A percentile compares a stretch with the other conserved stretches of the same genome.
These are phyloP conservation scores for Acer saccharum DNA, from an alignment of 345 rosid species.

Conservation along the genomic window DNA sequence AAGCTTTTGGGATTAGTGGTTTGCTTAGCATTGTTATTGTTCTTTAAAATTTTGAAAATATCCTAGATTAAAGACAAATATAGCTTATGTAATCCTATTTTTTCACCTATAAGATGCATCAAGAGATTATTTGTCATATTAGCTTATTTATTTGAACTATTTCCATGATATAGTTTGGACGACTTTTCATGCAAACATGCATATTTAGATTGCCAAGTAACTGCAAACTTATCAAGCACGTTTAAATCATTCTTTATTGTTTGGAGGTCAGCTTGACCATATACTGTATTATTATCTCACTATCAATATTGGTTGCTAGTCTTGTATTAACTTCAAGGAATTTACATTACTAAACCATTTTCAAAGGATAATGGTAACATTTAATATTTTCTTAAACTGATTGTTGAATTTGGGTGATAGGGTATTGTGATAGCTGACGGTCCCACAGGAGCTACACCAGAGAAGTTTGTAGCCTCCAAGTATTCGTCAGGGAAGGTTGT, in stretches of 20 bases:
- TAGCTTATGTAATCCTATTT: not conserved
- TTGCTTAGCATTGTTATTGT: not conserved
- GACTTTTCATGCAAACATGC: not conserved
- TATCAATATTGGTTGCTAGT: not conserved
- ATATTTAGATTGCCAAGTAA: not conserved
- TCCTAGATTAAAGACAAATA: not conserved
- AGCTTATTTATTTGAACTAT: not conserved
- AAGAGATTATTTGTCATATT: not conserved
- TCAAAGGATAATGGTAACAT: not conserved
- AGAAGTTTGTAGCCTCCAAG: constrained; percentile 89
- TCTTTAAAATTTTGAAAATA: not conserved
- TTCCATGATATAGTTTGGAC: not conserved
- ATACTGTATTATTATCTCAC: not conserved
- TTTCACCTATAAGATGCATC: not conserved
- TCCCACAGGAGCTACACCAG: constrained; percentile 44
- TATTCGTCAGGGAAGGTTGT: constrained; percentile 84
- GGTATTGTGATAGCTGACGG: constrained; percentile 65
- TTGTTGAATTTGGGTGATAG: constrained; percentile 41
- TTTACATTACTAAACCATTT: not conserved
- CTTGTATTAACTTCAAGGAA: not conserved
- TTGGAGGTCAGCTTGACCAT: not conserved
- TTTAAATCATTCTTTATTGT: not conserved
- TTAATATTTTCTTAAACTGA: constrained; percentile 18
- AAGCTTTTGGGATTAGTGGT: not conserved
- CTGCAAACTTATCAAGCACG: not conserved